Conservation (phyloP, 2,329 filamentous ascomycete genomes). For the Scleromitrula shiraiana region DNA sequence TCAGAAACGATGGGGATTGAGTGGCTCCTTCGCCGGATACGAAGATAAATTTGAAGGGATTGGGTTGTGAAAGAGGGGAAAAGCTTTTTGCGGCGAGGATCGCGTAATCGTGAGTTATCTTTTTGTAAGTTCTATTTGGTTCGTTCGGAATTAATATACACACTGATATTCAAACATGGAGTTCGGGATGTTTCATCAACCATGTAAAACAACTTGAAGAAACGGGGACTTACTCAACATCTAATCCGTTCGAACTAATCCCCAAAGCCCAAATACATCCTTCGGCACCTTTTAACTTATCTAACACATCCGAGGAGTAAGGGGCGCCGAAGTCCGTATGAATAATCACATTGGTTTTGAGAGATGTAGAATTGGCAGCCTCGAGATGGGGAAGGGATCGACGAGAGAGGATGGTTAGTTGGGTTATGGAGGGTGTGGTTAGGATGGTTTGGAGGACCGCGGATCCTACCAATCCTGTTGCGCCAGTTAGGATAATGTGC, state of each 20-base stretch:
- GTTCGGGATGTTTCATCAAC: too few relatives aligned
- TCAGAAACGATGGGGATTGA: slow-evolving; percentile 45
- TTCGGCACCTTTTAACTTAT: slow-evolving; percentile 52
- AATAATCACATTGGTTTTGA: slow-evolving; percentile 58
- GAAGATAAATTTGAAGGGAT: slow-evolving; percentile 61
- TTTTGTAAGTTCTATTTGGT: slow-evolving; percentile 53
- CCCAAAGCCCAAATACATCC: slow-evolving; percentile 71
- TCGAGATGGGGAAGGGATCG: slow-evolving; percentile 57
- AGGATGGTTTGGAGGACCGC: slow-evolving; percentile 55
- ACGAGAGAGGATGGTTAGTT: slow-evolving; percentile 61
- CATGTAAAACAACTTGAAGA: too few relatives aligned
- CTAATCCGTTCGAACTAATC: slow-evolving; percentile 51
- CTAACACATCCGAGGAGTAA: slow-evolving; percentile 51
- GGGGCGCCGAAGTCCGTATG: slow-evolving; percentile 58
- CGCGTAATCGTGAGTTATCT: slow-evolving; percentile 60
- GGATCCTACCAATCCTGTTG: slow-evolving; percentile 58
- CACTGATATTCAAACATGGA: too few relatives aligned
- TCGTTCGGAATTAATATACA: too few relatives aligned
- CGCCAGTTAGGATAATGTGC: slow-evolving; percentile 62
- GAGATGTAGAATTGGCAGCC: too few relatives aligned
- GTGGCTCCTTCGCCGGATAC: slow-evolving; percentile 53
- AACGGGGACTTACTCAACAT: slow-evolving; percentile 46
- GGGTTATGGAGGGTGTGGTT: slow-evolving; percentile 42
- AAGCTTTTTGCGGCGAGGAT: slow-evolving; percentile 57
- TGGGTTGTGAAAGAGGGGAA: slow-evolving; percentile 34